phyloP scores from a whole-genome alignment of 352 stramenopile species.

The Peronospora tabacina region DNA sequence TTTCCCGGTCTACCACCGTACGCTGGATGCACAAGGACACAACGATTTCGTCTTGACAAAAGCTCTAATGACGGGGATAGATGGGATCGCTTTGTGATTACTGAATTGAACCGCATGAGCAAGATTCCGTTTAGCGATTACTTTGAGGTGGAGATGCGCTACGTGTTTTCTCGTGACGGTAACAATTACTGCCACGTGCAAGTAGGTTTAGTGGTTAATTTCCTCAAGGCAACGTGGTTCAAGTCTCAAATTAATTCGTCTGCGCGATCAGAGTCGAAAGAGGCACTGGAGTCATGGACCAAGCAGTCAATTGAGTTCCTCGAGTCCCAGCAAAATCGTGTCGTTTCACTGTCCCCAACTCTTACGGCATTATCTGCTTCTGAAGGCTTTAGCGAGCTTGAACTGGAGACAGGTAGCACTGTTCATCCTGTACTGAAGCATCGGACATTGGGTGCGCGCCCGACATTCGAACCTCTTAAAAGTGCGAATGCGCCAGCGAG shows the following conservation, averaged over 20 bases:
- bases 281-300: constrained; percentile 54
- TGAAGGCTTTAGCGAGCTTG: constrained; percentile 22
- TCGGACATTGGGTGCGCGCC: constrained; percentile 1
- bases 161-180: constrained; percentile 65
- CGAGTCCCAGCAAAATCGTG: constrained; percentile 26
- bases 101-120: constrained; percentile 56
- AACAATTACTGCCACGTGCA: constrained; percentile 71
- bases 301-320: constrained; percentile 46
- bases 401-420: constrained; percentile 10
- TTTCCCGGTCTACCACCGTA: constrained; percentile 54
- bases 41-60: constrained; percentile 45
- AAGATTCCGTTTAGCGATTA: constrained; percentile 78
- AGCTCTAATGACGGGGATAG: constrained; percentile 33
- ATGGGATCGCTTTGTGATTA: constrained; percentile 56
- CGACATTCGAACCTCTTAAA: constrained; percentile 6
- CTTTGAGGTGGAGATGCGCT: constrained; percentile 78
- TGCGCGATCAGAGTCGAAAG: constrained; percentile 60
- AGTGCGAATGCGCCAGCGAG: background rate
- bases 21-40: constrained; percentile 36
- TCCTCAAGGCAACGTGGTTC: constrained; percentile 78
- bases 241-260: constrained; percentile 80
- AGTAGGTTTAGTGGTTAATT: constrained; percentile 64
- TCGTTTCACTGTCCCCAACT: constrained; percentile 16
- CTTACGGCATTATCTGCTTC: constrained; percentile 10
- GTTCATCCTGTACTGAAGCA: constrained; percentile 16